Conservation (phyloP, 352 stramenopile genomes). For the Phytophthora megakarya region DNA sequence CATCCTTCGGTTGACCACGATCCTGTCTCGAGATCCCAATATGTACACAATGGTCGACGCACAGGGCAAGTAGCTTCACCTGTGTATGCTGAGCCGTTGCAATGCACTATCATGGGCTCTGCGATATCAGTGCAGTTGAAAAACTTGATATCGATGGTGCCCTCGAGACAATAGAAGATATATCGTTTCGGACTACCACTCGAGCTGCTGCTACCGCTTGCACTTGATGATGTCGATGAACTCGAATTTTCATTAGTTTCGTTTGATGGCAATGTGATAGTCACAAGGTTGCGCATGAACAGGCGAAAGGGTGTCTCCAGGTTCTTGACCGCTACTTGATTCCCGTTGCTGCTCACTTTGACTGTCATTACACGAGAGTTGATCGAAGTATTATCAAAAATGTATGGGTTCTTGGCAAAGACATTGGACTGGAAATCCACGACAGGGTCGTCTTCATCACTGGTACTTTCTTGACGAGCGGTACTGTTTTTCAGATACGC, state of each 20-base stretch:
- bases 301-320: constrained; percentile 54
- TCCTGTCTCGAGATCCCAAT: constrained; percentile 52
- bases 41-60: constrained; percentile 53
- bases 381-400: constrained; percentile 47
- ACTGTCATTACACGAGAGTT: constrained; percentile 71
- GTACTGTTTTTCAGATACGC: constrained; percentile 25
- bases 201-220: constrained; percentile 9
- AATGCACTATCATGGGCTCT: constrained; percentile 42
- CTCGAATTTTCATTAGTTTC: constrained; percentile 1
- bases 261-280: constrained; percentile 26
- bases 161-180: constrained; percentile 52
- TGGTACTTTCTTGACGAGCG: not conserved
- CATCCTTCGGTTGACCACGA: constrained; percentile 71
- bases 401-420: constrained; percentile 72
- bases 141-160: constrained; percentile 53
- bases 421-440: constrained; percentile 69
- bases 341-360: constrained; percentile 45
- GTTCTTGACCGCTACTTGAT: constrained; percentile 41
- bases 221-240: constrained; percentile 9
- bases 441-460: constrained; percentile 39
- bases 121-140: constrained; percentile 58
- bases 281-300: constrained; percentile 54
- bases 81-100: constrained; percentile 59
- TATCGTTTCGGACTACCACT: constrained; percentile 31
- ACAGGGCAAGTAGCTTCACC: constrained; percentile 58